phyloP scores from a whole-genome alignment of 805 yeast species.

The Kodamaea kakaduensis region DNA sequence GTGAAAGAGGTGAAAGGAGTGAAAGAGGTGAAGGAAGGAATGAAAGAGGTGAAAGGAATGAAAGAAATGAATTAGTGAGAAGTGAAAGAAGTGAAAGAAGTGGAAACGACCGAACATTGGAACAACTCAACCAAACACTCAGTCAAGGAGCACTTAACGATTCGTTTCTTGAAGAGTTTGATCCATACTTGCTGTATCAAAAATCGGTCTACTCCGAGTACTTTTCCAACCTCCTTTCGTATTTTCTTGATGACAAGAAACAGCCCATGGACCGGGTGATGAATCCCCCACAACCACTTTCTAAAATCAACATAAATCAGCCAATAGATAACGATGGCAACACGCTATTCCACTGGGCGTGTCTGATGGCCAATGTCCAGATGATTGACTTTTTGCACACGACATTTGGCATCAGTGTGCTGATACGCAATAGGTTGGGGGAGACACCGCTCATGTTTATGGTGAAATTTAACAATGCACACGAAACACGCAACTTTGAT shows the following conservation, averaged over 20 bases:
- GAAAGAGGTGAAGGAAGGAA: too few relatives aligned
- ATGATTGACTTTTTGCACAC: constrained; percentile 60
- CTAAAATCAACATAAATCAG: constrained; percentile 68
- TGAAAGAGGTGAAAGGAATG: too few relatives aligned
- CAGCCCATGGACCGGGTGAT: constrained; percentile 31
- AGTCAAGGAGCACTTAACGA: constrained; percentile 1
- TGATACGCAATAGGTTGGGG: constrained; percentile 74
- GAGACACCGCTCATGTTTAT: constrained; percentile 71
- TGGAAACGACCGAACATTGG: too few relatives aligned
- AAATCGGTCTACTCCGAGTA: constrained; percentile 32
- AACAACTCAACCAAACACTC: constrained; percentile 6
- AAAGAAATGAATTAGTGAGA: too few relatives aligned
- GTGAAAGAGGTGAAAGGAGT: too few relatives aligned
- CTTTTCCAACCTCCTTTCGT: constrained; percentile 44
- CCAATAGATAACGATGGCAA: constrained; percentile 93
- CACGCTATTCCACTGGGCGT: constrained; percentile 93
- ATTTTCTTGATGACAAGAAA: constrained; percentile 48
- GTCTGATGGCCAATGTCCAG: constrained; percentile 76
- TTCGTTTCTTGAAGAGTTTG: too few relatives aligned
- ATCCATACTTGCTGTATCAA: constrained; percentile 33
- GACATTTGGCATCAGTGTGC: constrained; percentile 63
- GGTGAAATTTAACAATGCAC: constrained; percentile 39
- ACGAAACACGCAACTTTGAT: constrained; percentile 35
- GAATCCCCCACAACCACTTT: constrained; percentile 51
- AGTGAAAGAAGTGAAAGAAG: too few relatives aligned